These are phyloP conservation scores for Hanseniaspora sp. DNA, from an alignment of 1,139 yeast genomes.

Conservation along the genomic window DNA sequence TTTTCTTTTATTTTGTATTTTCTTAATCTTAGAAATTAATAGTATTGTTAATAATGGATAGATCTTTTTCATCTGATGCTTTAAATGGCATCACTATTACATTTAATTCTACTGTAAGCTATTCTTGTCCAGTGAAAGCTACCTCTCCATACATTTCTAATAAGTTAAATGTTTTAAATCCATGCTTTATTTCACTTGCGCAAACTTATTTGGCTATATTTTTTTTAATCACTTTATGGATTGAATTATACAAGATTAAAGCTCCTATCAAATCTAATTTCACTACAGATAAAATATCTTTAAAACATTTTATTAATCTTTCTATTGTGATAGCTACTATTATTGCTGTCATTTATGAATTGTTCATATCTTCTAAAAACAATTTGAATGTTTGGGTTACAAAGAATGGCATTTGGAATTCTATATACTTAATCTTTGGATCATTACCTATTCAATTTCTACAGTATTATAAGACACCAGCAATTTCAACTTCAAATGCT, in stretches of 20 bases:
- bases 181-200: slow-evolving; percentile 39
- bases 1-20: no score
- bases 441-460: slow-evolving; percentile 29
- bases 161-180: slow-evolving; percentile 43
- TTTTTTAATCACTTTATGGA: slow-evolving; percentile 27
- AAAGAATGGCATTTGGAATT: slow-evolving; percentile 20
- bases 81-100: neutral
- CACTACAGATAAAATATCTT: slow-evolving; percentile 26
- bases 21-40: no score
- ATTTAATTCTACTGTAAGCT: neutral
- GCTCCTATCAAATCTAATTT: slow-evolving; percentile 16
- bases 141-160: slow-evolving; percentile 24
- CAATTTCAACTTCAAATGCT: slow-evolving; percentile 27
- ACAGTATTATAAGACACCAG: slow-evolving; percentile 29
- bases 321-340: slow-evolving; percentile 18
- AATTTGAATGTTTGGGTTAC: slow-evolving; percentile 28
- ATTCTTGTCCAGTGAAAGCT: slow-evolving; percentile 1
- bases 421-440: slow-evolving; percentile 23
- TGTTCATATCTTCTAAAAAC: slow-evolving; percentile 31
- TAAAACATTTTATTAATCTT: slow-evolving; percentile 28
- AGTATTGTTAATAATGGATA: no score
- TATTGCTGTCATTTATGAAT: slow-evolving; percentile 20
- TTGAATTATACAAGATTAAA: slow-evolving; percentile 26
- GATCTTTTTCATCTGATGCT: neutral
- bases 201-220: slow-evolving; percentile 23